Percentiles rank a stretch among this genome's conserved stretches.
Conservation (phyloP, 78 protist species). For the Dictyostelium intermedium region DNA sequence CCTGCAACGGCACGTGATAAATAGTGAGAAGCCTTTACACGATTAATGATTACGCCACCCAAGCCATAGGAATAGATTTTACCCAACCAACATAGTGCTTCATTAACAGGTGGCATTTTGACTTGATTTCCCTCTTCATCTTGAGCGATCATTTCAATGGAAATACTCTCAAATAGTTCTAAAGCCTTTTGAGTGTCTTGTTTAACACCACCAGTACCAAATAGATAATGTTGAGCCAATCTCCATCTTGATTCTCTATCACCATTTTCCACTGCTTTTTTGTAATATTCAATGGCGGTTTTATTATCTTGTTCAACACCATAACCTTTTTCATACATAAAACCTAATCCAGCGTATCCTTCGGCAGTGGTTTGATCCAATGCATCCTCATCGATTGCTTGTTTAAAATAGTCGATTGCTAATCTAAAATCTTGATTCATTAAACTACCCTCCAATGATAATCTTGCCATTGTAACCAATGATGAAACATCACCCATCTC, state of each 20-base stretch:
- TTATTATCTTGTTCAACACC: slow-evolving; percentile 72
- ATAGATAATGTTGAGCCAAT: slow-evolving; percentile 65
- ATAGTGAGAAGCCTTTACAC: slow-evolving; percentile 55
- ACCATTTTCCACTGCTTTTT: slow-evolving; percentile 56
- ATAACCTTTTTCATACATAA: slow-evolving; percentile 83
- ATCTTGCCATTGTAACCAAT: slow-evolving; percentile 78
- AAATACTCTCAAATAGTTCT: neutral
- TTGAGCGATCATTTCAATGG: neutral
- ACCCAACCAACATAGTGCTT: slow-evolving; percentile 75
- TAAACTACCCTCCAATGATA: slow-evolving; percentile 77
- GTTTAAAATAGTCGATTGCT: slow-evolving; percentile 62
- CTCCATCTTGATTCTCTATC: slow-evolving; percentile 27
- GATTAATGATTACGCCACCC: neutral
- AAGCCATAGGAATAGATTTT: slow-evolving; percentile 60
- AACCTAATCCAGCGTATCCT: slow-evolving; percentile 78
- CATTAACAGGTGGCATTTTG: slow-evolving; percentile 3
- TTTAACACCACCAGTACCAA: slow-evolving; percentile 62
- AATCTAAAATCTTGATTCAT: slow-evolving; percentile 58
- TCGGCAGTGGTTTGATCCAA: neutral
- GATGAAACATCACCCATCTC: slow-evolving; percentile 75
- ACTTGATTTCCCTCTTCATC: slow-evolving; percentile 64
- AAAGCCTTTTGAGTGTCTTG: slow-evolving; percentile 42
- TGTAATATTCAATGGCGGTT: slow-evolving; percentile 72
- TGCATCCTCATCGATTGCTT: slow-evolving; percentile 61
- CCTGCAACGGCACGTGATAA: slow-evolving; percentile 72